Evolutionary conservation across 345 rosid species (phyloP).

Genomic region (Litchi chinensis): DNA sequence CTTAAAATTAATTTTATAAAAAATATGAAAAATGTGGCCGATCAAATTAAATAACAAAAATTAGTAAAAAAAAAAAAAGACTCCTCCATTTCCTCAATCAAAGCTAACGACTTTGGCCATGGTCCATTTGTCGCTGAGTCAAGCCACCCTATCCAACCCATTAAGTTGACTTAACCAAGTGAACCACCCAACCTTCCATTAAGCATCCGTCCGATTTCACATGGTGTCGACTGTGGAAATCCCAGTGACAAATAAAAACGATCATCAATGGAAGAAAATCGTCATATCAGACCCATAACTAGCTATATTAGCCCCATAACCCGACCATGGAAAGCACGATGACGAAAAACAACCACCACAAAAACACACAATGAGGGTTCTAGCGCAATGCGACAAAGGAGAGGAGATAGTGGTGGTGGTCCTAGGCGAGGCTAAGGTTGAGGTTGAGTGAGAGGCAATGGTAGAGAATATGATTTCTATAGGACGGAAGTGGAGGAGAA

Average conservation of each 20-base stretch:
- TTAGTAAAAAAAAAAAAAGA: not conserved
- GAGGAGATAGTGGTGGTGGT: slow-evolving; percentile 16
- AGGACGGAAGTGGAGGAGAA: slow-evolving; percentile 34
- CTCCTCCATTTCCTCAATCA: slow-evolving; percentile 35
- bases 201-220: slow-evolving; percentile 23
- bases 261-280: slow-evolving; percentile 50
- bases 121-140: slow-evolving; percentile 40
- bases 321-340: slow-evolving; percentile 49
- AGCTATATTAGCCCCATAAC: slow-evolving; percentile 7
- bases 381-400: slow-evolving; percentile 38
- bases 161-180: slow-evolving; percentile 7
- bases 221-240: slow-evolving; percentile 60
- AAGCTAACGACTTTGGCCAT: slow-evolving; percentile 42
- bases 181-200: slow-evolving; percentile 30
- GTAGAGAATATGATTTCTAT: no score
- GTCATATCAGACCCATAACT: slow-evolving; percentile 37
- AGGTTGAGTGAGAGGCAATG: slow-evolving; percentile 8
- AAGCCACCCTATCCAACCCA: slow-evolving; percentile 15
- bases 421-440: slow-evolving; percentile 18
- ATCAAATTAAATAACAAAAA: no score
- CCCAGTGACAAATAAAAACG: slow-evolving; percentile 26
- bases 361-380: slow-evolving; percentile 47
- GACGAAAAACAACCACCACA: no score
- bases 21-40: no score
- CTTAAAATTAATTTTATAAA: no score